Conservation (phyloP, 2,329 filamentous ascomycete species). For the Epichloe glyceriae region DNA sequence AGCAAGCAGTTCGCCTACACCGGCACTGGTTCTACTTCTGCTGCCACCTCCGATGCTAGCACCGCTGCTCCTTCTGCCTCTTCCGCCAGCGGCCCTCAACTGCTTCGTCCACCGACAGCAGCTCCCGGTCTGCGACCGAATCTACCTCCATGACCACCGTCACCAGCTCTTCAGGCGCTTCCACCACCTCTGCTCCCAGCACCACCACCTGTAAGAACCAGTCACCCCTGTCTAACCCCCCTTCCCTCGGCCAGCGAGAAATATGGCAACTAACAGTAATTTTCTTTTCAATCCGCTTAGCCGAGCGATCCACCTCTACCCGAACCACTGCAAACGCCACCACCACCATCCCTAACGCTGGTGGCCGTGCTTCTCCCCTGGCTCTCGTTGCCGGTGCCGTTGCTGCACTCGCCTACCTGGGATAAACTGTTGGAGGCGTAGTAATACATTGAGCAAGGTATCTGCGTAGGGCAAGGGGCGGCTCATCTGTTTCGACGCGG, state of each 20-base stretch:
- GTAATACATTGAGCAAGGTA: neutral
- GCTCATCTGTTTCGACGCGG: neutral
- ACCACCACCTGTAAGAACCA: conserved; percentile 7
- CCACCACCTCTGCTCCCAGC: conserved; percentile 4
- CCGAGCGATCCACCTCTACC: neutral
- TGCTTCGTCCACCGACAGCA: conserved; percentile 6
- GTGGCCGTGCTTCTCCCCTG: conserved; percentile 17
- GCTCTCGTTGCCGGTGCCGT: conserved; percentile 21
- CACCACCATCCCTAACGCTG: conserved; percentile 18
- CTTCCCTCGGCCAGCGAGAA: neutral
- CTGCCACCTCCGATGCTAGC: conserved; percentile 4
- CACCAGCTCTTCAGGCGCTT: conserved; percentile 1
- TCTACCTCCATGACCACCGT: conserved; percentile 1
- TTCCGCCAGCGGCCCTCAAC: neutral
- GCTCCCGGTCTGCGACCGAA: conserved; percentile 4
- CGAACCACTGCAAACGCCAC: conserved; percentile 1
- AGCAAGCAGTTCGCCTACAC: conserved; percentile 18
- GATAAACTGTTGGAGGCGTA: conserved; percentile 8
- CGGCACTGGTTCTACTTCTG: conserved; percentile 11
- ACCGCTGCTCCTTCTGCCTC: conserved; percentile 5
- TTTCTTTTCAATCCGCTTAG: neutral
- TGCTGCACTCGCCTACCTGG: conserved; percentile 21
- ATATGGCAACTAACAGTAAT: neutral
- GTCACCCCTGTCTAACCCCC: neutral
- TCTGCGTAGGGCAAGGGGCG: neutral